Conservation (phyloP, 2,329 filamentous ascomycete genomes). For the Zalaria sp. region DNA sequence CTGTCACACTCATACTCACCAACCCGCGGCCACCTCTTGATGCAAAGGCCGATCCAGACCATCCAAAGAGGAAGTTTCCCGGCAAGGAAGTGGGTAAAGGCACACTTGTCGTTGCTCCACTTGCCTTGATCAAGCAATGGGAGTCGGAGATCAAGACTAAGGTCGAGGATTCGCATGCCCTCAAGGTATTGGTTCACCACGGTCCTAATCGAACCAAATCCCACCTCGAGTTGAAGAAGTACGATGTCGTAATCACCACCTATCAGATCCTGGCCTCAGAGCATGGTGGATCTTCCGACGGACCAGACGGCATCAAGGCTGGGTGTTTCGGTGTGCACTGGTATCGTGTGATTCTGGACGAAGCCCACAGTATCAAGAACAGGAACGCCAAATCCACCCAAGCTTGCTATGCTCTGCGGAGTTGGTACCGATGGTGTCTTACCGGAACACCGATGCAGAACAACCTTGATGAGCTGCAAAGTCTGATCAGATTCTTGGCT, state of each 20-base stretch:
- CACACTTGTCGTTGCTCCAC: slow-evolving; percentile 81
- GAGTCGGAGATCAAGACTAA: slow-evolving; percentile 83
- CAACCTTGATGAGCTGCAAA: slow-evolving; percentile 91
- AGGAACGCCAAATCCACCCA: slow-evolving; percentile 91
- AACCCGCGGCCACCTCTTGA: slow-evolving; percentile 49
- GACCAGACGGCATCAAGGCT: slow-evolving; percentile 46
- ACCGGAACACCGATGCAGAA: slow-evolving; percentile 98
- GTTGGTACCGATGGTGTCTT: slow-evolving; percentile 89
- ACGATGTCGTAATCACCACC: slow-evolving; percentile 93
- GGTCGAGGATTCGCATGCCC: slow-evolving; percentile 51
- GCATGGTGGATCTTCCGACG: slow-evolving; percentile 52
- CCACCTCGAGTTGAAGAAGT: slow-evolving; percentile 60
- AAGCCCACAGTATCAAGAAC: slow-evolving; percentile 98
- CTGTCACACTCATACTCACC: slow-evolving; percentile 72
- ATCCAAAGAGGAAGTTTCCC: slow-evolving; percentile 52
- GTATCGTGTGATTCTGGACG: slow-evolving; percentile 91
- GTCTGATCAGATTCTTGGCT: slow-evolving; percentile 78
- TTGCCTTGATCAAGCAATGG: slow-evolving; percentile 95
- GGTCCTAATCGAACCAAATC: slow-evolving; percentile 73
- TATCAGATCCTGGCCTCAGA: slow-evolving; percentile 94
- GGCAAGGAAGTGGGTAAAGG: slow-evolving; percentile 52
- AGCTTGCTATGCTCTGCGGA: slow-evolving; percentile 70
- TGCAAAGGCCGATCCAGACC: slow-evolving; percentile 37
- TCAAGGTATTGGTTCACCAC: slow-evolving; percentile 83
- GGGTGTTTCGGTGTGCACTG: slow-evolving; percentile 87